Base-by-base conservation (phyloP, 768 basidiomycete species). In the Tremella fuciformis region DNA sequence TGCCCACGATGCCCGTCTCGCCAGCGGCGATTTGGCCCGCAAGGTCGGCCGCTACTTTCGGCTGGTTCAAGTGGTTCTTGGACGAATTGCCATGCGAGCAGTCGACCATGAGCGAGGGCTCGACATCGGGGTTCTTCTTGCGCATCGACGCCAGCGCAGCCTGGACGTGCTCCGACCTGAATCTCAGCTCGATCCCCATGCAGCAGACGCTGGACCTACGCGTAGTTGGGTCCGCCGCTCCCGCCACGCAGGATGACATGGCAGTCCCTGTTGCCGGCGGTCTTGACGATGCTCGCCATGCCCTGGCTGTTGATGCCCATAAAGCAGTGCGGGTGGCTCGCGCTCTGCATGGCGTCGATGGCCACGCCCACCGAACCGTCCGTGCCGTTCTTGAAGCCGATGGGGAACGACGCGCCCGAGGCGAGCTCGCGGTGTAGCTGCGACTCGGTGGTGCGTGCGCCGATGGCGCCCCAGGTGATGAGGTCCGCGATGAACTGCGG, bases 231-330 rank as follows among this genome's bases (percentile, higher is more conserved):
- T 6, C 96, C 96, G 53, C 83, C 84, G 52, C 86, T 86, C 11
- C 91, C 92, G 19, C 96, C 94, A 53, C 96, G 88, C 46, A 98
- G 85, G 78, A 98, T 97, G 69, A 98, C 86, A 74, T 99, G 96
- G 15, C 96, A 88, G 76, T 96, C 89, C 65, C 84, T 79, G 76
- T 83, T 82, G 7, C 90, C 89, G 62, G 83, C 79, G 7, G 92
- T 92, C 78, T 89, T 89, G 71, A 97, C 94, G 77, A 98, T 98
- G 13, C 91, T 83, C n/a, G 92, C 92, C 37, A 97, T 85, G 18
- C 82, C 81, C 37, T 79, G 76, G 52, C 76, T 71, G 58, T 80
- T 81, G 50, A 82, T 79, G 57, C 81, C 93, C 87, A 98, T 91
- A 82, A 98, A 98, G 34, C 90, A 88, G 77, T 98, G 94, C 3